Evolutionary conservation across 768 basidiomycete species (phyloP), one percentile per base, ranked within the genome.

Genomic region (Pulveroboletus sp.): DNA sequence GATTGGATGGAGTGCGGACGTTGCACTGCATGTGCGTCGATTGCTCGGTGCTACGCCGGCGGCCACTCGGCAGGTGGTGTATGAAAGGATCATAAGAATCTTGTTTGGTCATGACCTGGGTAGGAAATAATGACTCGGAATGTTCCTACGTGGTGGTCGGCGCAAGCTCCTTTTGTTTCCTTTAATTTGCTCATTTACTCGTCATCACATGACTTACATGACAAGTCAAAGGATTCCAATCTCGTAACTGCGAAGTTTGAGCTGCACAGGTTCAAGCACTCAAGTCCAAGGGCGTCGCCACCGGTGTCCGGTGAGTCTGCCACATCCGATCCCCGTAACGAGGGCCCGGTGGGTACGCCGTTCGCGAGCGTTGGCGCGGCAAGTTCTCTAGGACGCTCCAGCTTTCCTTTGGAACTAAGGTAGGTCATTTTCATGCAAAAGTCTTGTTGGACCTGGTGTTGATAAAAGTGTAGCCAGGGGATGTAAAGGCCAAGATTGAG

Each of bases 231-330:
- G 13, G 65, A 69, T 4, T 63, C 62, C 13, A 74, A 74, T 55
- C 46, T 55, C 20, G 72, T 79, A 32, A 78, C 75, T 6, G 78
- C 77, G 9, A 72, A 72, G 11, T 77, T 81, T 56, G 80, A 80
- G 57, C 66, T 78, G 2, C 13, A 78, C 77, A 9, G 12, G 1
- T 6, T 27, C 7, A n/a, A n/a, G n/a, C n/a, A n/a, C n/a, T n/a
- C n/a, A 37, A 6, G 55, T 76, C 76, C 59, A 72, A 75, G 41
- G 69, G 75, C 43, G 70, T 80, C 45, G 62, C 60, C 36, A 72
- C 79, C 41, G 72, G 76, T 47, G 60, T 78, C 16, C 67, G 79
- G 75, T 16, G 74, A 80, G 61, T 67, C 59, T 43, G 65, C 65
- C 13, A 41, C 57, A 2, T 65, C 72, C 5, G 17, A 49, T 0